Conservation (phyloP, 306 rosid genomes). For the Bauhinia variegata region DNA sequence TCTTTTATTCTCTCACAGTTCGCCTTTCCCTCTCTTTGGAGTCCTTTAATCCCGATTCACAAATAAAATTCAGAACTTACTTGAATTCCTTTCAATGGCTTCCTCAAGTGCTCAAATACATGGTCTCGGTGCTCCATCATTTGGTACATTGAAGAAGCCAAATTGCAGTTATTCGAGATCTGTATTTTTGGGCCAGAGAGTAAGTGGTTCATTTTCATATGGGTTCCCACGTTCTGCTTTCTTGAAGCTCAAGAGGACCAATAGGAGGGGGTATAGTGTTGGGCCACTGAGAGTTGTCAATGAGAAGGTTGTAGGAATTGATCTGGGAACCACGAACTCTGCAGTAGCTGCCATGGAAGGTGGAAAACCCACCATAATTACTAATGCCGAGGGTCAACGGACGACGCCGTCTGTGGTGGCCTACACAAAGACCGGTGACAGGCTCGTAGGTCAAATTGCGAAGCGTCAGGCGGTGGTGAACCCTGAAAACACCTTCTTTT, state of each 20-base stretch:
- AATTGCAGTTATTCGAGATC: constrained; percentile 43
- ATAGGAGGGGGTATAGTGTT: constrained; percentile 27
- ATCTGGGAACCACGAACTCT: constrained; percentile 81
- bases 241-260: constrained; percentile 36
- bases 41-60: too few species aligned
- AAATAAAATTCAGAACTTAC: not conserved
- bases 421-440: constrained; percentile 78
- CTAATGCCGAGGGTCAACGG: constrained; percentile 89
- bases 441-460: constrained; percentile 89
- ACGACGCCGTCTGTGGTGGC: constrained; percentile 97
- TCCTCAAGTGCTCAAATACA: constrained; percentile 72
- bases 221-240: constrained; percentile 45
- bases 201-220: constrained; percentile 29
- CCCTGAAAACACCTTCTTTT: constrained; percentile 87
- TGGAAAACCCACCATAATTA: constrained; percentile 78
- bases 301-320: constrained; percentile 87
- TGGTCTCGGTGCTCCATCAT: constrained; percentile 60
- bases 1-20: not conserved
- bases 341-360: constrained; percentile 93
- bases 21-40: not conserved
- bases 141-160: constrained; percentile 40
- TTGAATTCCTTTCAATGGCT: constrained; percentile 43
- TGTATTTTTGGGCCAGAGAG: constrained; percentile 57
- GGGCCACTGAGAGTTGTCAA: constrained; percentile 62
- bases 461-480: constrained; percentile 91